These are phyloP conservation scores for Strigomonas culicis DNA, from an alignment of 208 protist species.

Conservation along the genomic window DNA sequence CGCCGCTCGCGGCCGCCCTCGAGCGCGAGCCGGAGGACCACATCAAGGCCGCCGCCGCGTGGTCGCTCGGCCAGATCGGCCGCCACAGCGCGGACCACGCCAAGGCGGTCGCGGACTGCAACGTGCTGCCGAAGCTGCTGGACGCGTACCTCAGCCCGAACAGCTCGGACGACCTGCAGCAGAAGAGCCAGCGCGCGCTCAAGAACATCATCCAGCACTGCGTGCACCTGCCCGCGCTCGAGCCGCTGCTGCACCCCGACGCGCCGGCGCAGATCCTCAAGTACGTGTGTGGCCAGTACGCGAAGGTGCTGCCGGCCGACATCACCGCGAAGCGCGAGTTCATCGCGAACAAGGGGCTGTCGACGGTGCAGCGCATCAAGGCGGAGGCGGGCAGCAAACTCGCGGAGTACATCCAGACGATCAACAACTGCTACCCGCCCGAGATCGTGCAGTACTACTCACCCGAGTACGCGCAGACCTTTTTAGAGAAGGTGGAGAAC, in stretches of 20 bases:
- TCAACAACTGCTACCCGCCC: slow-evolving; percentile 98
- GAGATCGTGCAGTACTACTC: slow-evolving; percentile 99
- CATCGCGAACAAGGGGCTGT: slow-evolving; percentile 92
- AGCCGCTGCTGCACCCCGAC: slow-evolving; percentile 94
- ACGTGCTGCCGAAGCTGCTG: slow-evolving; percentile 94
- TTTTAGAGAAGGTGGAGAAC: slow-evolving; percentile 95
- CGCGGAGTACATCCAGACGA: slow-evolving; percentile 94
- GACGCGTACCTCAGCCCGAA: slow-evolving; percentile 88
- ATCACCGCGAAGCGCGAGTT: slow-evolving; percentile 96
- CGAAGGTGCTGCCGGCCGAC: slow-evolving; percentile 97
- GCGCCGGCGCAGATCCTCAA: slow-evolving; percentile 95
- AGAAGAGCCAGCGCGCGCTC: slow-evolving; percentile 95
- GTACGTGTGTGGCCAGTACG: slow-evolving; percentile 97
- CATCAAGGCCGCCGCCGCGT: slow-evolving; percentile 93
- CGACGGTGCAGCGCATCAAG: slow-evolving; percentile 95
- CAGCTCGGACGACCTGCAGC: slow-evolving; percentile 93
- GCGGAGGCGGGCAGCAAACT: slow-evolving; percentile 95
- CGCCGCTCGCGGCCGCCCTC: slow-evolving; percentile 90
- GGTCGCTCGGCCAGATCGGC: slow-evolving; percentile 95
- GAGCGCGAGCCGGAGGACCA: slow-evolving; percentile 94
- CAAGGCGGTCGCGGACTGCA: slow-evolving; percentile 94
- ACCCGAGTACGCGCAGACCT: slow-evolving; percentile 94
- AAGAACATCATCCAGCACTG: slow-evolving; percentile 97
- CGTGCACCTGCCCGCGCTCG: slow-evolving; percentile 93
- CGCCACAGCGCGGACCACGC: slow-evolving; percentile 97